Evolutionary conservation across 495 filamentous ascomycete genomes (phyloP), one percentile per base, ranked within the genome.

Genomic region (Schizothecium vesticola): DNA sequence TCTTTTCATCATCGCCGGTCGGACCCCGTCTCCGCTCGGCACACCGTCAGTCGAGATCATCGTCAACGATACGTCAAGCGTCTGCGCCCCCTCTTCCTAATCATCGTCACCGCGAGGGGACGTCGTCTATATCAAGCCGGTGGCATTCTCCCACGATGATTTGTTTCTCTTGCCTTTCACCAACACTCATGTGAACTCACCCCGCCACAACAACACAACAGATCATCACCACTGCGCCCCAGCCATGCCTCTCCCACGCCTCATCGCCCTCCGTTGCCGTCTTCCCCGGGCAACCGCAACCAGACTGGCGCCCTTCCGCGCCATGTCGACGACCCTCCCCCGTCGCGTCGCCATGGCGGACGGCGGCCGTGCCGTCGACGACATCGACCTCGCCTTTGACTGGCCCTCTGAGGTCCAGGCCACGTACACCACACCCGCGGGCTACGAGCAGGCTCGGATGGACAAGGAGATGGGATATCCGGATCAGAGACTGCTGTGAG

Each of bases 311-410:
- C 12, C 43, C 1, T 3, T 31, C 29, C 66, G 58, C 19, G 43
- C 26, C 28, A 61, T 64, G 26, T 64, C 67, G 23, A 28, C 61
- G 2, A 59, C 67, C 5, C 6, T 5, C 28, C 51, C 22, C 10
- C 67, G 67, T 22, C 60, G 26, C 29, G 11, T 51, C 55, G 61
- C 61, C 56, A 66, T 71, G 65, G 57, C 65, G 12, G 65, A 66
- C 56, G 58, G 33, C 25, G 61, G 65, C 22, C 63, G 59, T 29
- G 64, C 59, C 29, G 65, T 66, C 67, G 31, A 73, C 65, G 25
- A 71, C 56, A 76, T 76, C 24, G 74, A 76, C 26, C 56, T 74
- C 12, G 74, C 70, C 36, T 73, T 75, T 23, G 73, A 76, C 66
- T 76, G 75, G 26, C 74, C 74, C 3, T 66, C 73, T 33, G 70